phyloP scores from a whole-genome alignment of 257 asterid genomes.

The Lithospermum erythrorhizon region DNA sequence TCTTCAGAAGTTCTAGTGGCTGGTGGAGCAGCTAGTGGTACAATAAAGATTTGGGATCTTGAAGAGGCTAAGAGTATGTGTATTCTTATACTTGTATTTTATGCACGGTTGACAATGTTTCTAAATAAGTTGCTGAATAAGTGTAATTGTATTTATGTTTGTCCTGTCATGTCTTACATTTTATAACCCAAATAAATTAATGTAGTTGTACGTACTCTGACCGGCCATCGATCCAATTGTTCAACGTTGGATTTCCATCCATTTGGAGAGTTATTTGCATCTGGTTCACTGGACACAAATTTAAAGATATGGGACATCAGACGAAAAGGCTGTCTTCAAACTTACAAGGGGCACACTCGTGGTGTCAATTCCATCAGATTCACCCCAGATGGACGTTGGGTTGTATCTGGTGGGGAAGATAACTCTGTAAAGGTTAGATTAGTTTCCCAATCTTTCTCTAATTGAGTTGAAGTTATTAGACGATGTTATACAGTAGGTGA shows the following conservation, averaged over 20 bases:
- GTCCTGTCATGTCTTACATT: constrained; percentile 1
- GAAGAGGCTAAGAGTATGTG: constrained; percentile 95
- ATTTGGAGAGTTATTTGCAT: constrained; percentile 97
- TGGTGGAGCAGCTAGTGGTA: constrained; percentile 99
- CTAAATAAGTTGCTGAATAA: constrained; percentile 5
- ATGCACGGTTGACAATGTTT: not conserved
- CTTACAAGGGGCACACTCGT: constrained; percentile 96
- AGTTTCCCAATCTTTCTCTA: constrained; percentile 9
- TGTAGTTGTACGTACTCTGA: constrained; percentile 87
- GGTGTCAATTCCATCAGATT: constrained; percentile 89
- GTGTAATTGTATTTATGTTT: constrained; percentile 8
- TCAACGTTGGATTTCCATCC: constrained; percentile 97
- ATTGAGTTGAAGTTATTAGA: not conserved
- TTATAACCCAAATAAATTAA: constrained; percentile 1
- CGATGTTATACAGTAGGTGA: not conserved
- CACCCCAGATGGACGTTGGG: constrained; percentile 99
- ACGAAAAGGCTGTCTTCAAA: constrained; percentile 92
- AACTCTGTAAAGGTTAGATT: constrained; percentile 76
- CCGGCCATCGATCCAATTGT: constrained; percentile 97
- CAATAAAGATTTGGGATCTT: constrained; percentile 96
- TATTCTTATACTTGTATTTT: constrained; percentile 10
- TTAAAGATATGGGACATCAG: constrained; percentile 98
- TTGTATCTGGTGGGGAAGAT: constrained; percentile 98
- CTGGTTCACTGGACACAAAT: constrained; percentile 96
- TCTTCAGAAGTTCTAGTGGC: constrained; percentile 91